Base-by-base conservation (phyloP, 2,329 filamentous ascomycete species). In the Leptographium wingfieldii region DNA sequence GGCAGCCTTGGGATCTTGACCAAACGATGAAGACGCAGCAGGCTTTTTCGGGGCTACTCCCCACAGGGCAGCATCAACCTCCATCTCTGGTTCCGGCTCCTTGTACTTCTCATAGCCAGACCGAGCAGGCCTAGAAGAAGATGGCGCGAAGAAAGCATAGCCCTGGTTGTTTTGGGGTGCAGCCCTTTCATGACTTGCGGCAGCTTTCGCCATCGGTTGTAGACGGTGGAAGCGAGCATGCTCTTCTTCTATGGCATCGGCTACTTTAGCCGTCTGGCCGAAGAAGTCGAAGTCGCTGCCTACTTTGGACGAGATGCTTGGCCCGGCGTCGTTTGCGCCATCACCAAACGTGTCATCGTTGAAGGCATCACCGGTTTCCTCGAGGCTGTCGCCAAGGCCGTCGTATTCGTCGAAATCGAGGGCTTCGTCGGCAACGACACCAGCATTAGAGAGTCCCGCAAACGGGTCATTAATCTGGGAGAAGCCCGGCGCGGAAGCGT, bases 281-380 rank as follows among this genome's bases (percentile, higher is more conserved):
- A 95, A 95, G 74, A 97, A 99, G 72, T 99, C 94, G 68, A 97
- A 97, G 73, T 99, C 92, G 71, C 89, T 95, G 69, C 92, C 92
- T 61, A 94, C 83, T 12, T 77, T 77, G 35, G 77, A 73, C 27
- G 58, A n/a, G 22, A 43, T 55, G 33, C 59, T 62, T 33, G 71
- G 74, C 43, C 72, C 74, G 60, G 69, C 70, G 14, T 25, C 53
- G 12, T 49, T 55, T 19, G 54, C 58, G 9, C 57, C 73, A 51
- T 76, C 69, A 31, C 82, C 89, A 70, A 99, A 99, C 2, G 94
- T 99, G 70, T 97, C 94, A 68, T 97, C 90, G 73, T 99, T 99
- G 79, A 96, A 90, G 57, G 82, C 90, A 77, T 99, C 94, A 68
- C 92, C 89, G 25, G 88, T 86, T 71, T 99, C 92, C 68, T 96